A percentile compares a stretch with the other conserved stretches of the same genome.
Evolutionary conservation across 345 rosid genomes (phyloP).

Genomic region (sweet orange (Citrus sinensis)): DNA sequence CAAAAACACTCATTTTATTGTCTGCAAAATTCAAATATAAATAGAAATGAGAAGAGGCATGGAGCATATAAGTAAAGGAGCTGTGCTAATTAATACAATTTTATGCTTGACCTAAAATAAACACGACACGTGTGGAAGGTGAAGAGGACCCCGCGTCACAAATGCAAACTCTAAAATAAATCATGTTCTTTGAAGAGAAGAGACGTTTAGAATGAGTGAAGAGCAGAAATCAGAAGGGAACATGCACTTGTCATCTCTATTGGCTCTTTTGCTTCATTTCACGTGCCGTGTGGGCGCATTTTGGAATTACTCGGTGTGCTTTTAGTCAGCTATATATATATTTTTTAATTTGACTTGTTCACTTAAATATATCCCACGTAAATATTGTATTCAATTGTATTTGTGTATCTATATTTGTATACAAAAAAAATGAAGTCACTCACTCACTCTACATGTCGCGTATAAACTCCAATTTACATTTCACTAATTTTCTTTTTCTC

Average conservation of each 20-base stretch:
- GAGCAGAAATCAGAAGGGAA: neutral
- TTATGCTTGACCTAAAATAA: neutral
- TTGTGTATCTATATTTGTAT: too few relatives aligned
- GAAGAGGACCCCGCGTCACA: neutral
- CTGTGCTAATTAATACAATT: neutral
- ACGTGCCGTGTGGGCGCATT: neutral
- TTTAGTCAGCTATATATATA: neutral
- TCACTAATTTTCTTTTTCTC: too few relatives aligned
- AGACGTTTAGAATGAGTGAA: too few relatives aligned
- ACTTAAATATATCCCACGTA: neutral
- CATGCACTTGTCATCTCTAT: neutral
- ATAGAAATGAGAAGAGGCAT: neutral
- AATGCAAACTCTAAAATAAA: conserved; percentile 16
- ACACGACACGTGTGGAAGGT: conserved; percentile 16
- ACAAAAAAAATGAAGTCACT: too few relatives aligned
- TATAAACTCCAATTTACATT: too few relatives aligned
- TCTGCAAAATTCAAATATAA: too few relatives aligned
- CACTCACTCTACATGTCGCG: too few relatives aligned
- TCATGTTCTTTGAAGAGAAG: too few relatives aligned
- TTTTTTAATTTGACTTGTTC: neutral
- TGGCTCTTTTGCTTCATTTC: neutral
- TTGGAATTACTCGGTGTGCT: neutral
- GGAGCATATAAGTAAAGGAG: neutral
- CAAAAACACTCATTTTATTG: too few relatives aligned
- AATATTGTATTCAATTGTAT: too few relatives aligned